Evolutionary conservation across 2,329 filamentous ascomycete species (phyloP), one percentile per base, ranked within the genome.

Genomic region (Calonectria ilicicola): DNA sequence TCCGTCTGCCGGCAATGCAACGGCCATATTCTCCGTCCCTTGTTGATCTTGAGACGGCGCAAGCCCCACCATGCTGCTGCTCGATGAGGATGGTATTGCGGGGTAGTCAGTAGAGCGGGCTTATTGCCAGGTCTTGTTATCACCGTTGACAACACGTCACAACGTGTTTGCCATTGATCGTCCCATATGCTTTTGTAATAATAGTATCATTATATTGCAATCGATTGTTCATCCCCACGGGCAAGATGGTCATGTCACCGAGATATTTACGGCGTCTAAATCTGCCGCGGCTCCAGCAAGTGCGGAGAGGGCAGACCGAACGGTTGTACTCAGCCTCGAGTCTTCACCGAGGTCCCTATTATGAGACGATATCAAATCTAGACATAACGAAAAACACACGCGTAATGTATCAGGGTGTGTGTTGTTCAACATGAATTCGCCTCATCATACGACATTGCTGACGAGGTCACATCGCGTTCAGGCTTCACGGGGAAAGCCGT

Each of bases 401-500:
- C 42, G 68, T 70, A 10, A 70, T 70, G 23, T 70, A 70, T 65
- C 68, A 70, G 51, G 68, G 68, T 70, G 32, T 29, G 68, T 51
- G 40, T 29, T 17, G 44, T 63, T 14, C 23, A 15, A 6, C 44
- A 49, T 46, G 26, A 56, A 29, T 19, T 17, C 23, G 6, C 32
- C 2, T 2, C n/a, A 23, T 60, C 38, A 35, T 32, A 44, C 17
- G 19, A 35, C 38, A 6, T 19, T 38, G 63, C 63, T 70, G n/a
- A 70, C 68, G 4, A 27, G 44, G 21, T 29, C 35, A 38, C 27
- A 26, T 32, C 38, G 26, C n/a, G 8, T 23, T 5, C 2, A 85
- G 84, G 84, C 10, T 84, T 85, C 72, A 85, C 84, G 1, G 84
- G 84, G 5, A 81, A 81, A 75, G 82, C 82, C 19, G 84, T 85